Conservation (phyloP, 2,329 filamentous ascomycete species). For the Ilyonectria destructans region DNA sequence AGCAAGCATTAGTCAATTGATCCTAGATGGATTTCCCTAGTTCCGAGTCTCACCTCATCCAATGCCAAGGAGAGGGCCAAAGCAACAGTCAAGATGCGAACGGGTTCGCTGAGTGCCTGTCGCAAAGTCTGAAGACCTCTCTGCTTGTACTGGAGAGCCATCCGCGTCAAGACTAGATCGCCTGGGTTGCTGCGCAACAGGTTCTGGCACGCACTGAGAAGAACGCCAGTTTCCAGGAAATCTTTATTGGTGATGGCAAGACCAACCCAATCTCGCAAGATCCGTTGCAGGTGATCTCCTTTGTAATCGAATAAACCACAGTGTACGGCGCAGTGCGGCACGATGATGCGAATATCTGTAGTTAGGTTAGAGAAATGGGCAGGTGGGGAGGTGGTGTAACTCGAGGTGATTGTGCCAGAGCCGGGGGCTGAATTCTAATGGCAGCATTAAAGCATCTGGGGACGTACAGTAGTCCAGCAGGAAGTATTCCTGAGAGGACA, state of each 20-base stretch:
- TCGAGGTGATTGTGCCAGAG: background rate
- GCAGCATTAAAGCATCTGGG: background rate
- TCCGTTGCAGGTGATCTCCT: background rate
- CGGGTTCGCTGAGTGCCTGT: background rate
- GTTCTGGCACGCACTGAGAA: conserved; percentile 19
- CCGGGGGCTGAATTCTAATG: background rate
- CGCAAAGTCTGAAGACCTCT: conserved; percentile 11
- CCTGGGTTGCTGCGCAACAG: background rate
- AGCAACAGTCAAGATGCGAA: conserved; percentile 5
- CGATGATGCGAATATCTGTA: conserved; percentile 17
- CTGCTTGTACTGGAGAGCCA: conserved; percentile 29
- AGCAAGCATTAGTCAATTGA: background rate
- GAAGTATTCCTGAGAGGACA: conserved; percentile 21
- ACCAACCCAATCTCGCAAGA: conserved; percentile 30
- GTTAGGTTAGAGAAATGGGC: background rate
- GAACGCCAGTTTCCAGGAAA: conserved; percentile 21
- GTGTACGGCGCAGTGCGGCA: conserved; percentile 1
- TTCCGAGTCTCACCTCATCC: conserved; percentile 23
- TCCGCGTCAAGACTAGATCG: background rate
- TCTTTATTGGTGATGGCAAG: conserved; percentile 27
- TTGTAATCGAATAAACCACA: conserved; percentile 14
- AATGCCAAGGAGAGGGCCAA: conserved; percentile 25
- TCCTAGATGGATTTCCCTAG: background rate
- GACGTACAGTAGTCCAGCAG: conserved; percentile 29
- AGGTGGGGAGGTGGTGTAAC: background rate